Conservation (phyloP, 352 stramenopile genomes). For the Lagenidium sp. region DNA sequence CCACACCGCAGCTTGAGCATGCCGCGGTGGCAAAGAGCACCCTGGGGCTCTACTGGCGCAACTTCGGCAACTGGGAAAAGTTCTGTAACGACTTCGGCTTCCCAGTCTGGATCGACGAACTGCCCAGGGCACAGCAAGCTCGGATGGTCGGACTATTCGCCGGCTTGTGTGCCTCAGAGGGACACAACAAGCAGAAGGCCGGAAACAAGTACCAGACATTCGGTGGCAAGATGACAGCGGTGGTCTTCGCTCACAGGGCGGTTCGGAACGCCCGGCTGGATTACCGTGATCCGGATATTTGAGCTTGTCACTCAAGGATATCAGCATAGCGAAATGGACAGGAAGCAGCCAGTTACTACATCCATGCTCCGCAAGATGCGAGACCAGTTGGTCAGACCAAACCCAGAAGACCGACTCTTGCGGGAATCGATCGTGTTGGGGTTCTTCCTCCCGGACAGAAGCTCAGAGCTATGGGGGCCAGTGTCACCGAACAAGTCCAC, state of each 20-base stretch:
- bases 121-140: slow-evolving; percentile 12
- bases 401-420: background rate
- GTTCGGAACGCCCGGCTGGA: slow-evolving; percentile 14
- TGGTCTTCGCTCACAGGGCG: slow-evolving; percentile 12
- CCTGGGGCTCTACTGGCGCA: background rate
- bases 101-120: slow-evolving; percentile 14
- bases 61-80: slow-evolving; percentile 4
- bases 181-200: slow-evolving; percentile 11
- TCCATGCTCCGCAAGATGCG: slow-evolving; percentile 15
- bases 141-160: slow-evolving; percentile 13
- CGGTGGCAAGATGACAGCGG: slow-evolving; percentile 15
- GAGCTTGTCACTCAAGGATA: slow-evolving; percentile 20
- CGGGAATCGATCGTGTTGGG: slow-evolving; percentile 13
- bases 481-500: background rate
- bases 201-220: slow-evolving; percentile 20
- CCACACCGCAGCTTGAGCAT: background rate
- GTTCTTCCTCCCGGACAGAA: slow-evolving; percentile 17
- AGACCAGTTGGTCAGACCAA: background rate
- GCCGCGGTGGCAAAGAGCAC: background rate
- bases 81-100: slow-evolving; percentile 9
- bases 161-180: slow-evolving; percentile 7
- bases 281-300: slow-evolving; percentile 22
- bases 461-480: slow-evolving; percentile 15
- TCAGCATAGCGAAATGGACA: slow-evolving; percentile 14
- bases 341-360: slow-evolving; percentile 27